A percentile compares a stretch with the other conserved stretches of the same genome.
Conservation (phyloP, 768 basidiomycete genomes). For the Trametes cingulata region DNA sequence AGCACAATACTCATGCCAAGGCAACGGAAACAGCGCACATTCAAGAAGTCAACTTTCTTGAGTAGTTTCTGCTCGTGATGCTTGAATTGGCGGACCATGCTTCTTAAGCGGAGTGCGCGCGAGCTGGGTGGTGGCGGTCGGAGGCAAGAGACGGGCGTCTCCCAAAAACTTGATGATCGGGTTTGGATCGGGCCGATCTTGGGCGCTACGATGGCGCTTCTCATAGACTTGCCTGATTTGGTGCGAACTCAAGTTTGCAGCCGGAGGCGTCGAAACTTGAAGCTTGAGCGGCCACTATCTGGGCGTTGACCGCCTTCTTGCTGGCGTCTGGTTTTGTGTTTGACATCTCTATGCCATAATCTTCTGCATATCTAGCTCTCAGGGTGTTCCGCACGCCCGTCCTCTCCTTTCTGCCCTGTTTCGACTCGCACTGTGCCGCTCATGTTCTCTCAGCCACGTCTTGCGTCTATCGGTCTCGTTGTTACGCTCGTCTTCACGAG, state of each 20-base stretch:
- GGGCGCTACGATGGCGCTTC: neutral
- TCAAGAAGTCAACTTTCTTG: constrained; percentile 96
- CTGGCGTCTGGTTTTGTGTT: neutral
- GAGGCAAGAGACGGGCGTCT: constrained; percentile 7
- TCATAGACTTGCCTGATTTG: neutral
- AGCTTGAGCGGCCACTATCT: neutral
- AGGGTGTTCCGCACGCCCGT: neutral
- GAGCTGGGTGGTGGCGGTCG: neutral
- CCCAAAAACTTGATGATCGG: constrained; percentile 6
- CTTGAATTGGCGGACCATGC: constrained; percentile 91
- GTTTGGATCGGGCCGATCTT: neutral
- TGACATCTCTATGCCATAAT: neutral
- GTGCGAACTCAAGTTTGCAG: neutral
- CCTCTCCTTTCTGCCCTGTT: neutral
- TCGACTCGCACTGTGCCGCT: neutral
- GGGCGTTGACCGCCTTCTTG: neutral
- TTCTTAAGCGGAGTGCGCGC: constrained; percentile 6
- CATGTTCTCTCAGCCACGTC: neutral
- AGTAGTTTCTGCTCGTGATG: constrained; percentile 94
- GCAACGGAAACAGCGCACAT: constrained; percentile 48
- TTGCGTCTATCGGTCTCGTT: neutral
- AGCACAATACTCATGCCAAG: neutral
- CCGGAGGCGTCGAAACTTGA: neutral
- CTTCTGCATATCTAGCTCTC: neutral
- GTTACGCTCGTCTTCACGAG: neutral